Percentiles rank a stretch among this genome's conserved stretches.
These are phyloP conservation scores for Filobasidium wieringae DNA, from an alignment of 768 basidiomycete genomes.

Conservation along the genomic window DNA sequence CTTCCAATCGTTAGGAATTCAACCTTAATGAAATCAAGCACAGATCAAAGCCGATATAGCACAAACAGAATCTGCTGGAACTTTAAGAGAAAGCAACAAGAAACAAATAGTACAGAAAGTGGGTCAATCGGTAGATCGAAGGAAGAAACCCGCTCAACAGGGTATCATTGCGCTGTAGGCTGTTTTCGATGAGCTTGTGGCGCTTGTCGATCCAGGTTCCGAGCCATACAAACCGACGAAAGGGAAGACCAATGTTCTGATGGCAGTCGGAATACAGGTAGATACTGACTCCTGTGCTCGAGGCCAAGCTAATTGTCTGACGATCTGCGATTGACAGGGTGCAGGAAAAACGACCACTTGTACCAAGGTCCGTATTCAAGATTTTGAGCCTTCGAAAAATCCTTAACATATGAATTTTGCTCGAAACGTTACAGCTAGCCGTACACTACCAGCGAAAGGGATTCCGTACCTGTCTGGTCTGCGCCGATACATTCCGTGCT, in stretches of 20 bases:
- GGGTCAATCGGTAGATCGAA: no score
- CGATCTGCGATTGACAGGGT: slow-evolving; percentile 48
- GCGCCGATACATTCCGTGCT: slow-evolving; percentile 97
- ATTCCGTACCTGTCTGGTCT: slow-evolving; percentile 92
- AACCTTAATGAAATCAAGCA: not conserved
- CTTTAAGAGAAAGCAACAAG: slow-evolving; percentile 60
- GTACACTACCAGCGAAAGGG: slow-evolving; percentile 95
- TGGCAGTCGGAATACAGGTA: slow-evolving; percentile 94
- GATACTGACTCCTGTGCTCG: slow-evolving; percentile 20
- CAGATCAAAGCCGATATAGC: slow-evolving; percentile 34
- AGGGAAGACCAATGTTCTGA: slow-evolving; percentile 83
- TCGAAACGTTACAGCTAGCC: slow-evolving; percentile 48
- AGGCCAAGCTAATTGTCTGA: slow-evolving; percentile 1
- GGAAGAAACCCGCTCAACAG: not conserved
- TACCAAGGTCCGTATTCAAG: slow-evolving; percentile 51
- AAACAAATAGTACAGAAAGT: slow-evolving; percentile 90
- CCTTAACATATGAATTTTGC: not conserved
- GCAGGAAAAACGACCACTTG: slow-evolving; percentile 99
- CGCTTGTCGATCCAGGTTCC: slow-evolving; percentile 85
- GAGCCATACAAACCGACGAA: slow-evolving; percentile 95
- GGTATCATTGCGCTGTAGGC: no score
- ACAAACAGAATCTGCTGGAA: slow-evolving; percentile 59
- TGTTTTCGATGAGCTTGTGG: slow-evolving; percentile 91
- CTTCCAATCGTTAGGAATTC: not conserved
- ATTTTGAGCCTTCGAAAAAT: not conserved